These are phyloP conservation scores for Diplodia intermedia DNA, from an alignment of 2,329 filamentous ascomycete genomes.

Conservation along the genomic window DNA sequence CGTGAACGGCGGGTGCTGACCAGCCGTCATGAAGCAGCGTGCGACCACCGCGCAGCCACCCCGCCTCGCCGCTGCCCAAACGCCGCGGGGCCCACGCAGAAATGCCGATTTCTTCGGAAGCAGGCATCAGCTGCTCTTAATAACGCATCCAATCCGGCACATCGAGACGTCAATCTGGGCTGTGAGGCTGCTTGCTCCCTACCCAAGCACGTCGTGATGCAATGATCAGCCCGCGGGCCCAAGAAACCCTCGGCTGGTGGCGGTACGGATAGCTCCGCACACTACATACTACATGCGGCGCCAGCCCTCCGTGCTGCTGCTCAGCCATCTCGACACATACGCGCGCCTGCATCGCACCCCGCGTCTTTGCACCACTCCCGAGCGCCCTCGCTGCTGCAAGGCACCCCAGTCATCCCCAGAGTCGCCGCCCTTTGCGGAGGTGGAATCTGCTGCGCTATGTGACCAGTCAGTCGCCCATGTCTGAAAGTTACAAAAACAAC, in stretches of 20 bases:
- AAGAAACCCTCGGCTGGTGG: constrained; percentile 12
- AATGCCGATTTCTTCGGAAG: constrained; percentile 18
- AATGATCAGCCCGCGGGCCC: constrained; percentile 17
- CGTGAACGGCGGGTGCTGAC: constrained; percentile 1
- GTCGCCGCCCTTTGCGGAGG: background rate
- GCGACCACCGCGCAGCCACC: constrained; percentile 2
- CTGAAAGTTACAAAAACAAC: background rate
- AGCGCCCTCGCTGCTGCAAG: constrained; percentile 19
- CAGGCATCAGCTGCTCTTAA: constrained; percentile 11
- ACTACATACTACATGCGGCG: constrained; percentile 7
- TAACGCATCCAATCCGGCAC: constrained; percentile 1
- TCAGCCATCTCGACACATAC: constrained; percentile 16
- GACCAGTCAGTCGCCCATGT: constrained; percentile 27
- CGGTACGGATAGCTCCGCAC: constrained; percentile 15
- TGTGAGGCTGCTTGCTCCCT: background rate
- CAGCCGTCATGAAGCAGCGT: constrained; percentile 5
- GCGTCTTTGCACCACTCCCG: constrained; percentile 8
- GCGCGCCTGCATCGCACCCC: constrained; percentile 16
- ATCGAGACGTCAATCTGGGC: background rate
- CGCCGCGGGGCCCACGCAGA: constrained; percentile 1
- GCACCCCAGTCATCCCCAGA: constrained; percentile 17
- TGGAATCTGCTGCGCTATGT: constrained; percentile 26
- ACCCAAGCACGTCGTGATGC: constrained; percentile 21
- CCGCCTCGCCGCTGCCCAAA: constrained; percentile 1
- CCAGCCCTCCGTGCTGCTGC: constrained; percentile 8